Evolutionary conservation across 1,284 basidiomycete species (phyloP).

Genomic region (Ceratobasidium sp.): DNA sequence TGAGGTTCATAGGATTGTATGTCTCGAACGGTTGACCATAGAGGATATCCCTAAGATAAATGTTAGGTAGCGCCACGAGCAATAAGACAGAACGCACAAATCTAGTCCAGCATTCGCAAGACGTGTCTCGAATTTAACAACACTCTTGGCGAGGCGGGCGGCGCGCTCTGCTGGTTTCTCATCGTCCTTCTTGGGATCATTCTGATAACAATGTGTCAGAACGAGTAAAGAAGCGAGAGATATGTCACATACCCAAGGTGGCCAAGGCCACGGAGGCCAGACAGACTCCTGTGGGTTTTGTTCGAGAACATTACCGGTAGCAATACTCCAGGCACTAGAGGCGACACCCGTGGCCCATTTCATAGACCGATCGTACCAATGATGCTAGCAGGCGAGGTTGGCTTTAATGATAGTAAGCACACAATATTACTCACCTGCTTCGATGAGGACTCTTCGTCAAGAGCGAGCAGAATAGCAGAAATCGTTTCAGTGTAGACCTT

Average conservation of each 20-base stretch:
- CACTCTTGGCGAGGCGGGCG: slow-evolving; percentile 75
- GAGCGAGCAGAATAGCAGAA: slow-evolving; percentile 72
- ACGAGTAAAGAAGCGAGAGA: not conserved
- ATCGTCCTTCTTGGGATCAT: slow-evolving; percentile 62
- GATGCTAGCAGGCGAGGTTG: slow-evolving; percentile 7
- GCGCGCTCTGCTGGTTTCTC: slow-evolving; percentile 63
- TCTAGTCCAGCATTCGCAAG: slow-evolving; percentile 88
- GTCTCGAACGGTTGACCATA: slow-evolving; percentile 85
- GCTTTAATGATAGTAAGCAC: not conserved
- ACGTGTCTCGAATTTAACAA: slow-evolving; percentile 84
- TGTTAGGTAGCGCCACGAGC: slow-evolving; percentile 19
- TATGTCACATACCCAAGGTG: slow-evolving; percentile 74
- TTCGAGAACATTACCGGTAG: slow-evolving; percentile 22
- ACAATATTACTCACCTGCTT: not conserved
- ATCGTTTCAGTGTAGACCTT: slow-evolving; percentile 80
- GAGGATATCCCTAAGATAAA: slow-evolving; percentile 66
- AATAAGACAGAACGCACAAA: slow-evolving; percentile 64
- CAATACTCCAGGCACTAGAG: slow-evolving; percentile 21
- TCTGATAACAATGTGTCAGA: slow-evolving; percentile 50
- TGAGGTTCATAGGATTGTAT: slow-evolving; percentile 86
- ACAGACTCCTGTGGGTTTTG: slow-evolving; percentile 39
- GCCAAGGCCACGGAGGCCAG: slow-evolving; percentile 84
- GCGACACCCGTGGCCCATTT: slow-evolving; percentile 65
- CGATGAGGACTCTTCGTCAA: slow-evolving; percentile 62
- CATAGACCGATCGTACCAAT: slow-evolving; percentile 48